These are phyloP conservation scores for Phytophthora melonis DNA, from an alignment of 352 stramenopile genomes.

Conservation along the genomic window DNA sequence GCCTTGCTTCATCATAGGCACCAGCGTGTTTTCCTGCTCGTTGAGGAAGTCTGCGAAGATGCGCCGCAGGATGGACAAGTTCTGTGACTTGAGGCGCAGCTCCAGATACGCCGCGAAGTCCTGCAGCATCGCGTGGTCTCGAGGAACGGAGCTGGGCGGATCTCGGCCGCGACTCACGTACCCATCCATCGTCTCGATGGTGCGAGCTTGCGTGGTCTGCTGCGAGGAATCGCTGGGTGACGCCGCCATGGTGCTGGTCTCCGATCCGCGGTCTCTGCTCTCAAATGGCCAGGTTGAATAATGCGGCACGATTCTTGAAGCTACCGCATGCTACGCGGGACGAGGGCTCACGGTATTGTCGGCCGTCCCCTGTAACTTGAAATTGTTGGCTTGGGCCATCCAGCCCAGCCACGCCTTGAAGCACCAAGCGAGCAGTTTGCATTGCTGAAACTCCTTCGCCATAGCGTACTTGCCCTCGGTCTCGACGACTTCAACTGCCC, in stretches of 20 bases:
- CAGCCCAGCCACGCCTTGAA: conserved; percentile 6
- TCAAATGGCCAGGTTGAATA: too few species aligned
- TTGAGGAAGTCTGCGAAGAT: conserved; percentile 66
- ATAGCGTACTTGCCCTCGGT: conserved; percentile 58
- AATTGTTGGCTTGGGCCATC: too few species aligned
- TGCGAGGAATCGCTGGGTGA: neutral
- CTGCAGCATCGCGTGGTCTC: conserved; percentile 54
- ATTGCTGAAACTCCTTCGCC: conserved; percentile 54
- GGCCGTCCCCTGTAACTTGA: too few species aligned
- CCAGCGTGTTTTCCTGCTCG: conserved; percentile 55
- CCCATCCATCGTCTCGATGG: conserved; percentile 40
- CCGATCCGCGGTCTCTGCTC: too few species aligned
- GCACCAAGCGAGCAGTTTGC: conserved; percentile 27
- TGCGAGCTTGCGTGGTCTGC: conserved; percentile 9
- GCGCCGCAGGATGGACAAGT: conserved; percentile 60
- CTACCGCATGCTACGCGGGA: too few species aligned
- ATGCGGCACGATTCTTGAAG: too few species aligned
- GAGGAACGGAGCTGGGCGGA: conserved; percentile 31
- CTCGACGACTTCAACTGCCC: conserved; percentile 30
- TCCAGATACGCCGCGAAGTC: conserved; percentile 68
- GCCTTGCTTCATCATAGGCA: conserved; percentile 44
- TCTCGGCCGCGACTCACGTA: conserved; percentile 42
- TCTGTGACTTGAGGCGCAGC: conserved; percentile 50
- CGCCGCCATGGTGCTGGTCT: neutral
- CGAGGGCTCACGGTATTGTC: too few species aligned